Base-by-base conservation (phyloP, 2,329 filamentous ascomycete species). In the Venturiaceae sp. region DNA sequence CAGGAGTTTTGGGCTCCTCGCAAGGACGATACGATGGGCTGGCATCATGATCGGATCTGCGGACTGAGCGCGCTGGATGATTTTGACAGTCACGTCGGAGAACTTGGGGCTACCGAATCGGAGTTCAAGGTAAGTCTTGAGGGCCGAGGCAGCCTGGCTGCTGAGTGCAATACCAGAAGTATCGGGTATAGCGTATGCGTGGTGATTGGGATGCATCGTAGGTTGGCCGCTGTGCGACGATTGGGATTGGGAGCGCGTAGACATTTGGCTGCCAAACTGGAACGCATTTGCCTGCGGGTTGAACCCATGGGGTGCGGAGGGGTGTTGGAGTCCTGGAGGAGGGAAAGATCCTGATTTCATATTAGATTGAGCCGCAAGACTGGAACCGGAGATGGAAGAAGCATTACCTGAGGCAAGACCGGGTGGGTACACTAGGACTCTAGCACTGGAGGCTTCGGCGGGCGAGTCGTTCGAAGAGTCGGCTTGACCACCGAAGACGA, bases 81-180 rank as follows among this genome's bases (percentile, higher is more conserved):
- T 65, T 14, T 66, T 61, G n/a, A 71, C 52, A 33, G 63, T 62
- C 52, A 67, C 70, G 55, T 72, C 69, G 11, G 68, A 62, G 16
- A 69, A 61, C 3, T 64, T 61, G 8, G 64, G 60, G 44, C 65
- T 66, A 13, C 62, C 63, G 44, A 68, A 68, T 5, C 67, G 65
- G 41, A 60, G 59, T 3, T 61, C 57, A 9, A 70, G 56, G 55
- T 70, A 66, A 47, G 64, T 63, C 32, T 68, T 65, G 19, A 71
- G 60, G 21, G 41, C 58, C 2, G 26, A 21, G 5, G 58, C 55
- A 23, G 55, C 26, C 13, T 39, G 55, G 16, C 23, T 46, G n/a
- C 32, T 7, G 8, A 39, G 32, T 13, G 21, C 53, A n/a, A 32
- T 21, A 14, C 28, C 26, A 21, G 33, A 32, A 13, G 53, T 26